Base-by-base conservation (phyloP, 75 land plant species). In the Selaginella tamariscina region DNA sequence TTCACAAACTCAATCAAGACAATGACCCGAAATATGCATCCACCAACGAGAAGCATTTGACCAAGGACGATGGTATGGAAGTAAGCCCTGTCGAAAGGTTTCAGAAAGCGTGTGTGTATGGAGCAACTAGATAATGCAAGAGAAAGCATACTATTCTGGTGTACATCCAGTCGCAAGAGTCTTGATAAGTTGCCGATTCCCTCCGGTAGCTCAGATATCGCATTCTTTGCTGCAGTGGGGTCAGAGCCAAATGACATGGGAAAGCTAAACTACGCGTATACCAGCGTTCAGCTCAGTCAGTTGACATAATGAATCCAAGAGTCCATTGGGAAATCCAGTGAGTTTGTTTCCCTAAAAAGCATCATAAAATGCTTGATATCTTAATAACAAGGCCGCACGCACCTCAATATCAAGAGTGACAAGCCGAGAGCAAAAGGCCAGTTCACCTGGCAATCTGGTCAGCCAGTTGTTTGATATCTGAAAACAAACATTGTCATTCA, bases 281-380 rank as follows among this genome's bases (percentile, higher is more conserved):
- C 98, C 84, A 56, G 98, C 94, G 77, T 82, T 86, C 13, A 93
- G 73, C 62, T 93, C 98, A 28, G 87, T 83, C 55, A 93, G 88
- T 69, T 70, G 64, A 9, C 81, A 69, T 75, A 89, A 83, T 56
- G 86, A 84, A 30, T 74, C 65, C 31, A 89, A 60, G 67, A 84
- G 30, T 67, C 69, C 72, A 22, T 78, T 79, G 15, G 90, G 67
- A 29, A 88, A 31, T 54, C 55, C 44, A 44, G 62, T 75, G 30
- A 93, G 54, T 69, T 89, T 90, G 76, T 93, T 93, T 54, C 87
- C 85, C 98, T 93, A 9, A 30, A 32, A 70, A 9, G 20, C 15
- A 66, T 1, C 15, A 20, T 32, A 1, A 65, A 65, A 65, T 18
- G 27, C 29, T 18, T 24, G 18, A 44, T 31, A 26, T 65, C 27